A percentile compares a stretch with the other conserved stretches of the same genome.
Evolutionary conservation across 305 asterid genomes (phyloP).

Genomic region (Fraxinus ornus): DNA sequence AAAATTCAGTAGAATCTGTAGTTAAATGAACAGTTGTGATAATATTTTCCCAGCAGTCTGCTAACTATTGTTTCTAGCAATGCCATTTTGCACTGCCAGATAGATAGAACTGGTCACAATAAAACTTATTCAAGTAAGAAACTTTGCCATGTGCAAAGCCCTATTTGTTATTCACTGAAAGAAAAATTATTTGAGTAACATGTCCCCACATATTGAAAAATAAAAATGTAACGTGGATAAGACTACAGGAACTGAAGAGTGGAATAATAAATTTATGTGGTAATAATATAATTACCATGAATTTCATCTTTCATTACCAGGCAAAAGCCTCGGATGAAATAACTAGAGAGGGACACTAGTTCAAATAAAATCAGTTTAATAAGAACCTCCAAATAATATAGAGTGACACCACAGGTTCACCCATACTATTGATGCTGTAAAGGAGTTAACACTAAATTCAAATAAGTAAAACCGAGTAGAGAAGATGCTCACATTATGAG

Average conservation of each 20-base stretch:
- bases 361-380: neutral
- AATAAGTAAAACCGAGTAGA: neutral
- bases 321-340: neutral
- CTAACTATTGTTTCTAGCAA: neutral
- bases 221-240: neutral
- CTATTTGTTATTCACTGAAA: neutral
- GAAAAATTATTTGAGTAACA: neutral
- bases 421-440: neutral
- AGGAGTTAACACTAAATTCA: neutral
- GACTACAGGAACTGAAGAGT: neutral
- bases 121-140: neutral
- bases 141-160: neutral
- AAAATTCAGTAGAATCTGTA: neutral
- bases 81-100: neutral
- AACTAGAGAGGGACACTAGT: neutral
- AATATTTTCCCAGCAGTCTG: neutral
- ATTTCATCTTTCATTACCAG: neutral
- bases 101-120: neutral
- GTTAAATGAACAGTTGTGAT: neutral
- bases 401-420: neutral
- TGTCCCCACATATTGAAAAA: neutral
- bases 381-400: neutral
- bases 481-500: slow-evolving; percentile 44
- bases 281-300: neutral
- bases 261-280: neutral